Evolutionary conservation across 2,329 filamentous ascomycete genomes (phyloP).

Genomic region (Celoporthe dispersa): DNA sequence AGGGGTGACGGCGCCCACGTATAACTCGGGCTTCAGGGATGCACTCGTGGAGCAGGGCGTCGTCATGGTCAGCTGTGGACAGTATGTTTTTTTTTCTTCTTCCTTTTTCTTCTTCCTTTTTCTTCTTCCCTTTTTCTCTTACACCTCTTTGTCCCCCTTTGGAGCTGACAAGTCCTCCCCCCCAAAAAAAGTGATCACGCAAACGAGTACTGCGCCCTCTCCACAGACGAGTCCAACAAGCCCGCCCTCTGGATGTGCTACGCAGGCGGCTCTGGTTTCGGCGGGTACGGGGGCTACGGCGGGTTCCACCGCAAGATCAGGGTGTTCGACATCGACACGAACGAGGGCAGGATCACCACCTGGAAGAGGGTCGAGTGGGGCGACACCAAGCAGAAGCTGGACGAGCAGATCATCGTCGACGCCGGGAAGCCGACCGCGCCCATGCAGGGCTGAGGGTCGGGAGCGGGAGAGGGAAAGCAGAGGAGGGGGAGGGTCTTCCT

Average conservation of each 20-base stretch:
- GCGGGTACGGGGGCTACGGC: constrained; percentile 91
- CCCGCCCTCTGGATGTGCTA: constrained; percentile 97
- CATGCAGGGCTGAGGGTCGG: constrained; percentile 34
- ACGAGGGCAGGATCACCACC: constrained; percentile 83
- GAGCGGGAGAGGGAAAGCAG: no score
- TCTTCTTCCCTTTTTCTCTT: neutral
- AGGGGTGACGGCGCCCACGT: constrained; percentile 87
- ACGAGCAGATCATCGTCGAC: constrained; percentile 70
- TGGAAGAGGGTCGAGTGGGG: constrained; percentile 87
- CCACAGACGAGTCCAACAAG: constrained; percentile 55
- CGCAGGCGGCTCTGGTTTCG: constrained; percentile 87
- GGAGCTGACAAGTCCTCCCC: constrained; percentile 32
- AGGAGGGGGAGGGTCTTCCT: neutral
- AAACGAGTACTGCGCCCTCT: constrained; percentile 92
- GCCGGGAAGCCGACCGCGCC: constrained; percentile 53
- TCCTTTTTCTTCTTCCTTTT: no score
- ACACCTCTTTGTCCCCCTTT: neutral
- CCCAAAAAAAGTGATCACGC: constrained; percentile 88
- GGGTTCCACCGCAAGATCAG: constrained; percentile 83
- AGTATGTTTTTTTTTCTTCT: constrained; percentile 64
- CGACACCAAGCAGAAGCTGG: constrained; percentile 55
- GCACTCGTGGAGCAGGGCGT: constrained; percentile 86
- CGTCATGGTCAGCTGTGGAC: constrained; percentile 86
- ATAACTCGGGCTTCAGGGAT: constrained; percentile 92
- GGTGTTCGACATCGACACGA: constrained; percentile 92